Base-by-base conservation (phyloP, 2,329 filamentous ascomycete genomes). In the Xylariomycetidae sp. region DNA sequence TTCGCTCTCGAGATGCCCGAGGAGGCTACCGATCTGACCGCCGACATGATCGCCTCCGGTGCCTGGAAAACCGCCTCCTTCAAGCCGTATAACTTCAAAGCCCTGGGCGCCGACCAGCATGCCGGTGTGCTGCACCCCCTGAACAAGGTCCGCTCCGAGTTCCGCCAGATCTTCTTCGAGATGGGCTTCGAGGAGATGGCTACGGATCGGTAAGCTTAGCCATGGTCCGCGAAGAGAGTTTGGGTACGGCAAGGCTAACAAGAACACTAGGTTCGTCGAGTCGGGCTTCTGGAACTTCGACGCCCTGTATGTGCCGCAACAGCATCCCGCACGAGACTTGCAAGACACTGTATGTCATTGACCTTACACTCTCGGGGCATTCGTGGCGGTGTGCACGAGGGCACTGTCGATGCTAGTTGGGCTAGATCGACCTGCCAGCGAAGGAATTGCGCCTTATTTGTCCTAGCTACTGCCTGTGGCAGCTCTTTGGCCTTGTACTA, bases 151-250 rank as follows among this genome's bases (percentile, higher is more conserved):
- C 83, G 92, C 49, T 77, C 86, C 52, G 92, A 96, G 65, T 95
- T 98, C 74, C 75, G 92, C 17, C 22, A 92, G 57, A 95, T 98
- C 58, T 98, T 98, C 79, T 96, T 98, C 65, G 88, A 95, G 59
- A 94, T 95, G 81, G 92, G 90, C 33, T 98, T 96, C 68, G 82
- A 90, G 54, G 92, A 98, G 70, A 96, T 98, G 92, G 85, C 89
- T 10, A 95, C 90, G 31, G 42, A 28, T 41, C 44, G 35, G 37
- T 37, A 33, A 29, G 7, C 19, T 7, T n/a, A 16, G 14, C 30
- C 30, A 19, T 28, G 7, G 5, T 24, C 6, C 13, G 14, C 24
- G 6, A 23, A 23, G 17, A 18, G 5, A 10, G n/a, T n/a, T n/a
- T n/a, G n/a, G n/a, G n/a, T n/a, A n/a, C n/a, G n/a, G n/a, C n/a